Evolutionary conservation across 352 stramenopile genomes (phyloP), one percentile per base, ranked within the genome.

Genomic region (Discostella stelligera): DNA sequence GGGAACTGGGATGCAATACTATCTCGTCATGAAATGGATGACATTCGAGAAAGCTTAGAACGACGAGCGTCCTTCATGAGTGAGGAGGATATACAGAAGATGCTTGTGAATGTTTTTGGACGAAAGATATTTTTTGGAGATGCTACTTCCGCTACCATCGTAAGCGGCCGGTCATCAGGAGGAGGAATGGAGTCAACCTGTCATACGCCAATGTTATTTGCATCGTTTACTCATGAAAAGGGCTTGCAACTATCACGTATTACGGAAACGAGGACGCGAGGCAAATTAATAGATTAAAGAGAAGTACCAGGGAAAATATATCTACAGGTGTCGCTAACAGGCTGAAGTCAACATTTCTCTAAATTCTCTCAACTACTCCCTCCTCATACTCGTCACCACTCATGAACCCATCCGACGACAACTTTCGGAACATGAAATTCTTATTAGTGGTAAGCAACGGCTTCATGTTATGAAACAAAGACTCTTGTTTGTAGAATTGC

Each of bases 291-390:
- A n/a, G n/a, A n/a, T n/a, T n/a, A n/a, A n/a, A n/a, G n/a, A n/a
- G n/a, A n/a, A n/a, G n/a, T n/a, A n/a, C n/a, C n/a, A n/a, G n/a
- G n/a, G n/a, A n/a, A n/a, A n/a, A n/a, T n/a, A n/a, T n/a, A n/a
- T n/a, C n/a, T n/a, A n/a, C n/a, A n/a, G n/a, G n/a, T n/a, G n/a
- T n/a, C n/a, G n/a, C n/a, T n/a, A n/a, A n/a, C n/a, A n/a, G n/a
- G n/a, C n/a, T n/a, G n/a, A n/a, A n/a, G n/a, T n/a, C n/a, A n/a
- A n/a, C n/a, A n/a, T n/a, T n/a, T n/a, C n/a, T n/a, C n/a, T n/a
- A n/a, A n/a, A 82, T 53, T n/a, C 74, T 62, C 61, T 82, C 74
- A 66, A 82, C 78, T 46, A 67, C 74, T 71, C 67, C 74, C 53
- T 73, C 50, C 14, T 82, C 74, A 44, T 78, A 56, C 44, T 82